A percentile compares a stretch with the other conserved stretches of the same genome.
phyloP scores from a whole-genome alignment of 768 basidiomycete species.

The Leccinellum rugosiceps region DNA sequence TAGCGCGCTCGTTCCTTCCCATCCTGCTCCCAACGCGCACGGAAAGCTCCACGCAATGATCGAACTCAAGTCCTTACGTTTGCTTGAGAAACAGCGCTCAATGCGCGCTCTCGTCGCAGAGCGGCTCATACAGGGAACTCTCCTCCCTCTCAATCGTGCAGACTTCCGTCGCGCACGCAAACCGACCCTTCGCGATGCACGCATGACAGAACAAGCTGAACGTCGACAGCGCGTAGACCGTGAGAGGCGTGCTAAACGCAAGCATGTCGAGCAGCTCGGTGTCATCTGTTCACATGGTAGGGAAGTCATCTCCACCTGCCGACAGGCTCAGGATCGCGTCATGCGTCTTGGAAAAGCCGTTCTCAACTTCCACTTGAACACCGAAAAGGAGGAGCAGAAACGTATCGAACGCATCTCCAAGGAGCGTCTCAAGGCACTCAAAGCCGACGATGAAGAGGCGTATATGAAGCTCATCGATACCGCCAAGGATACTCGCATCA shows the following conservation, averaged over 20 bases:
- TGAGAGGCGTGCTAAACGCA: constrained; percentile 91
- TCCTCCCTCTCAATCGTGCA: constrained; percentile 86
- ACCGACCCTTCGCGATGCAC: constrained; percentile 83
- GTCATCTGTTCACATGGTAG: constrained; percentile 84
- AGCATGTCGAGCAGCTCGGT: constrained; percentile 90
- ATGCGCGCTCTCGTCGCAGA: constrained; percentile 85
- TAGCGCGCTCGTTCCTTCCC: constrained; percentile 17
- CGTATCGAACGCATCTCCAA: constrained; percentile 93
- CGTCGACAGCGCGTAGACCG: constrained; percentile 89
- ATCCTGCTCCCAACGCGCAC: constrained; percentile 62
- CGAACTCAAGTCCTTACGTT: constrained; percentile 85
- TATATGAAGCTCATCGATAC: constrained; percentile 99
- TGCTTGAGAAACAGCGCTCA: constrained; percentile 89
- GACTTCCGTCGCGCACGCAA: constrained; percentile 89
- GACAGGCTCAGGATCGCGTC: constrained; percentile 61
- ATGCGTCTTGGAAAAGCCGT: constrained; percentile 71
- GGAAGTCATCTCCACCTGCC: constrained; percentile 66
- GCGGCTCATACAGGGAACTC: constrained; percentile 81
- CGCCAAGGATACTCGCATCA: constrained; percentile 98
- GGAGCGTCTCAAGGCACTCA: constrained; percentile 96
- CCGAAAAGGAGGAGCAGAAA: constrained; percentile 98
- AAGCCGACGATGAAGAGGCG: constrained; percentile 98
- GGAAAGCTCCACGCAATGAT: constrained; percentile 88
- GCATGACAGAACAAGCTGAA: constrained; percentile 85
- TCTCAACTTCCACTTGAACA: constrained; percentile 77